phyloP scores from a whole-genome alignment of 2,329 filamentous ascomycete genomes.

The Lachnellula occidentalis region DNA sequence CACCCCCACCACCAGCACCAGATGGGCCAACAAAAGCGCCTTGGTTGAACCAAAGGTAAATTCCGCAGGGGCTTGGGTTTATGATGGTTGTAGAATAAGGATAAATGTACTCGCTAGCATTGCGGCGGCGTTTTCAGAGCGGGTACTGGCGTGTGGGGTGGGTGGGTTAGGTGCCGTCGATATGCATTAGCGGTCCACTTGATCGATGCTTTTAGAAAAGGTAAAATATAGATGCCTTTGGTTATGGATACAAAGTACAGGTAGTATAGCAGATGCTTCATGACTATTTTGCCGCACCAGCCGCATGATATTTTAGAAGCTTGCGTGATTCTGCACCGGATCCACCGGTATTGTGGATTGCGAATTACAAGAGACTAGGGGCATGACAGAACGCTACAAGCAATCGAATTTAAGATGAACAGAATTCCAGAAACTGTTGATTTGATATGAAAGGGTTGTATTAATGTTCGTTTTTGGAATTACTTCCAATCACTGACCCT shows the following conservation, averaged over 20 bases:
- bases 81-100: background rate
- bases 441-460: background rate
- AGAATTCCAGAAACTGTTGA: too few relatives aligned
- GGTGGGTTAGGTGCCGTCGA: background rate
- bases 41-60: slow-evolving; percentile 26
- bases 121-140: background rate
- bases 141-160: background rate
- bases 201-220: background rate
- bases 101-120: background rate
- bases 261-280: too few relatives aligned
- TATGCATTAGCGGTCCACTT: background rate
- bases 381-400: too few relatives aligned
- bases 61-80: background rate
- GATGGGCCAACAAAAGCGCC: slow-evolving; percentile 34
- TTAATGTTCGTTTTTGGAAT: background rate
- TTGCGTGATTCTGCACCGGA: too few relatives aligned
- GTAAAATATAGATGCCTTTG: too few relatives aligned
- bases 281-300: too few relatives aligned
- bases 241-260: too few relatives aligned
- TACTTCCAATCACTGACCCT: background rate
- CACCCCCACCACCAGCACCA: slow-evolving; percentile 1
- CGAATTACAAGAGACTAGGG: too few relatives aligned
- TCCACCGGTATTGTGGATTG: too few relatives aligned
- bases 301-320: too few relatives aligned
- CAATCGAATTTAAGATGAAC: too few relatives aligned